phyloP scores from a whole-genome alignment of 2,329 filamentous ascomycete species.

The Colletotrichum agaves region DNA sequence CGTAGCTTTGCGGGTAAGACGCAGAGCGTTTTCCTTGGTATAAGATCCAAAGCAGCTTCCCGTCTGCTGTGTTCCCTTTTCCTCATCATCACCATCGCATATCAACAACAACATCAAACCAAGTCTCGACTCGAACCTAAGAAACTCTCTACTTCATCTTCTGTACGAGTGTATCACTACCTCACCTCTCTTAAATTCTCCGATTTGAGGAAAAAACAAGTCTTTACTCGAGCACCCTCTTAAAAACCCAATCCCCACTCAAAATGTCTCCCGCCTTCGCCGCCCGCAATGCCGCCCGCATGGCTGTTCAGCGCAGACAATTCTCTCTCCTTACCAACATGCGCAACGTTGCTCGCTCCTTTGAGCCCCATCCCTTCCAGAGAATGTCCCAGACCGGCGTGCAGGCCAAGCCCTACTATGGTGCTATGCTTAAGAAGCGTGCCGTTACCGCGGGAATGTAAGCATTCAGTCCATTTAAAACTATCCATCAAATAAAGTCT shows the following conservation, averaged over 20 bases:
- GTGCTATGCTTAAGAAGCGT: slow-evolving; percentile 46
- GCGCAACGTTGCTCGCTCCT: slow-evolving; percentile 49
- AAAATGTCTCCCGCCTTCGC: slow-evolving; percentile 48
- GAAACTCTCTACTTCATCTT: slow-evolving; percentile 27
- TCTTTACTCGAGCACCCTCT: slow-evolving; percentile 6
- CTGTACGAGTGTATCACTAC: slow-evolving; percentile 25
- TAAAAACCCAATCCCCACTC: slow-evolving; percentile 33
- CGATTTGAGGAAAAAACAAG: slow-evolving; percentile 26
- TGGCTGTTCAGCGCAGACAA: slow-evolving; percentile 42
- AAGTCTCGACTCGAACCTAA: slow-evolving; percentile 34
- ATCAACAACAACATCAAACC: slow-evolving; percentile 28
- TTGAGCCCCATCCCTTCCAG: slow-evolving; percentile 53
- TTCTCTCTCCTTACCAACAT: slow-evolving; percentile 50
- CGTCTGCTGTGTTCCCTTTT: slow-evolving; percentile 22
- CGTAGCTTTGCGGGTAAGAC: slow-evolving; percentile 2
- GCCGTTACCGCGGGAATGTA: slow-evolving; percentile 48
- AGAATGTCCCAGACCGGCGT: slow-evolving; percentile 45
- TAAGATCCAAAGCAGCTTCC: slow-evolving; percentile 37
- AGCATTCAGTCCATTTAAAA: slow-evolving; percentile 31
- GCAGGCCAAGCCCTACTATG: slow-evolving; percentile 50
- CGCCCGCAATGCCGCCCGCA: slow-evolving; percentile 45
- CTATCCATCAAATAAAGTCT: not conserved
- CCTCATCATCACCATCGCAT: slow-evolving; percentile 34
- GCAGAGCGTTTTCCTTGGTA: slow-evolving; percentile 25
- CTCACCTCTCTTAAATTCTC: slow-evolving; percentile 26